Percentiles rank a stretch among this genome's conserved stretches.
phyloP scores from a whole-genome alignment of 2,329 filamentous ascomycete species.

The Arthroderma sp. region DNA sequence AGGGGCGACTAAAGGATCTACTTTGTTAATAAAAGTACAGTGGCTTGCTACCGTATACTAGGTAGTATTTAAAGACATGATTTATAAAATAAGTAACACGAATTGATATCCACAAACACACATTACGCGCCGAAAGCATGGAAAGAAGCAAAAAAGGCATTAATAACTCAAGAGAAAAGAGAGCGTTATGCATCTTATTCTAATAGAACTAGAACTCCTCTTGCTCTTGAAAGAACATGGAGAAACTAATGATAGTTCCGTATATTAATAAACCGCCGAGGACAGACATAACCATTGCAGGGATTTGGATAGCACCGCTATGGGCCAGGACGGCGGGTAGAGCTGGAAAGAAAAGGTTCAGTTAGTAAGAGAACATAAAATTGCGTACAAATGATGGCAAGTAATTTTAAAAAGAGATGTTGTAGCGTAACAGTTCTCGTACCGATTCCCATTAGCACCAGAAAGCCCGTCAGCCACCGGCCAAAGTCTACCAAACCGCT shows the following conservation, averaged over 20 bases:
- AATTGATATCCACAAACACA: too few relatives aligned
- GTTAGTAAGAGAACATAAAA: background rate
- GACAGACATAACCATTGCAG: constrained; percentile 92
- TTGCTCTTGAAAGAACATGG: constrained; percentile 96
- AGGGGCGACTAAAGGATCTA: too few relatives aligned
- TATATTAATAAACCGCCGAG: constrained; percentile 89
- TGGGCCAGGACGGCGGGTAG: constrained; percentile 81
- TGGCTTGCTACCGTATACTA: too few relatives aligned
- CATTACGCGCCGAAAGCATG: too few relatives aligned
- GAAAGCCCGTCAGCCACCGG: constrained; percentile 83
- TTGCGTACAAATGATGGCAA: too few relatives aligned
- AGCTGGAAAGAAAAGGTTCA: constrained; percentile 40
- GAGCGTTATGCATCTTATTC: background rate
- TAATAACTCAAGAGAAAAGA: background rate
- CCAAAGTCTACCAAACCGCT: constrained; percentile 85
- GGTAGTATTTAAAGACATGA: too few relatives aligned
- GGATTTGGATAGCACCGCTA: constrained; percentile 63
- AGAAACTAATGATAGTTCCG: constrained; percentile 94
- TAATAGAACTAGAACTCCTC: constrained; percentile 69
- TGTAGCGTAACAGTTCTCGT: constrained; percentile 27
- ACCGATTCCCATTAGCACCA: constrained; percentile 97
- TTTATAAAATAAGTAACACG: too few relatives aligned
- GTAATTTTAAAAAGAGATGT: too few relatives aligned
- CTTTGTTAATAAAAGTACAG: too few relatives aligned
- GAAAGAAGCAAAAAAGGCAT: too few relatives aligned